These are phyloP conservation scores for Phytophthora pini DNA, from an alignment of 352 stramenopile genomes.

Conservation along the genomic window DNA sequence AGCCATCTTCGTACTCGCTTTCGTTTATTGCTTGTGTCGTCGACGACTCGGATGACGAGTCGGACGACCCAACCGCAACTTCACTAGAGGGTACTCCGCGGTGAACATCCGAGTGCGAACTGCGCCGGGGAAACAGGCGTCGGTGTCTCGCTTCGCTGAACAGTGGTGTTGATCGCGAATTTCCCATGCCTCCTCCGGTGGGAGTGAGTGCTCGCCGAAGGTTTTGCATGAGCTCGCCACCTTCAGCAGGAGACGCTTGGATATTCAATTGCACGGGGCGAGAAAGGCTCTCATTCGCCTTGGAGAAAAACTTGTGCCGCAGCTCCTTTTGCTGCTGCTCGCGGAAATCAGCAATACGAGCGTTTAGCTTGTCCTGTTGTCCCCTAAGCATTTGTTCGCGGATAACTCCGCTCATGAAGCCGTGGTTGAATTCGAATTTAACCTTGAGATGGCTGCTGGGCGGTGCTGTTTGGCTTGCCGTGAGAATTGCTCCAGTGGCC, in stretches of 20 bases:
- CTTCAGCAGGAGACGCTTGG: conserved; percentile 1
- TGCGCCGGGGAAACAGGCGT: conserved; percentile 18
- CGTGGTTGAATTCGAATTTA: conserved; percentile 88
- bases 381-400: conserved; percentile 82
- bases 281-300: conserved; percentile 68
- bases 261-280: conserved; percentile 46
- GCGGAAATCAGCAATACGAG: conserved; percentile 72
- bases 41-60: conserved; percentile 39
- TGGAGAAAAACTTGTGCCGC: conserved; percentile 79
- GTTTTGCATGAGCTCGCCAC: conserved; percentile 20
- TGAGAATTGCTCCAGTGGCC: conserved; percentile 12
- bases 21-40: conserved; percentile 36
- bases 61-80: conserved; percentile 15
- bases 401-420: conserved; percentile 88
- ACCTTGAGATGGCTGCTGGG: conserved; percentile 57
- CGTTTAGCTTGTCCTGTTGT: conserved; percentile 83
- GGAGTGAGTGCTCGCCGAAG: conserved; percentile 44
- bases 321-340: conserved; percentile 81
- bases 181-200: conserved; percentile 27
- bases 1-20: conserved; percentile 30
- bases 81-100: conserved; percentile 5
- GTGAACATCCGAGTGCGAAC: conserved; percentile 37
- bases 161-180: conserved; percentile 22
- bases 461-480: conserved; percentile 26
- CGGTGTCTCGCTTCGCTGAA: conserved; percentile 3